phyloP scores from a whole-genome alignment of 2,329 filamentous ascomycete species.

The Pleurostoma richardsiae region DNA sequence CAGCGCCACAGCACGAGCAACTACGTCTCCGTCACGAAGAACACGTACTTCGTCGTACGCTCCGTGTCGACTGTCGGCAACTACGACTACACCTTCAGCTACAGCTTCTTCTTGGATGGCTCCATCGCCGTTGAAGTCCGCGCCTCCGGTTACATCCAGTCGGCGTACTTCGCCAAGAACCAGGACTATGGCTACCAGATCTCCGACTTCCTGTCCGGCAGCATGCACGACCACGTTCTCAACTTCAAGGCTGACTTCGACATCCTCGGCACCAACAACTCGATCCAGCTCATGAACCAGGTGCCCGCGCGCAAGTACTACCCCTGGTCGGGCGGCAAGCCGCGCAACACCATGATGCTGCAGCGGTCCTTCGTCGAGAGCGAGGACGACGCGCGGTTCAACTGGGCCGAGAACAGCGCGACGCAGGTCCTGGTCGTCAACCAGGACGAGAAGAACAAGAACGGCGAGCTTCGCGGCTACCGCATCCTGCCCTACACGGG shows the following conservation, averaged over 20 bases:
- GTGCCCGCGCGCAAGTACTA: conserved; percentile 28
- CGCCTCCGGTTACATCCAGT: conserved; percentile 50
- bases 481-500: conserved; percentile 34
- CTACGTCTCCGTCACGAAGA: conserved; percentile 40
- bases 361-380: conserved; percentile 31
- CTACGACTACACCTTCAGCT: conserved; percentile 48
- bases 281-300: conserved; percentile 28
- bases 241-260: conserved; percentile 52
- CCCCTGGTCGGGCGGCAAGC: conserved; percentile 41
- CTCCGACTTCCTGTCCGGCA: conserved; percentile 39
- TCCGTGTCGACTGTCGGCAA: conserved; percentile 47
- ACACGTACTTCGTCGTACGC: conserved; percentile 39
- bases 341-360: conserved; percentile 47
- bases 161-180: conserved; percentile 38
- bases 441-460: conserved; percentile 38
- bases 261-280: conserved; percentile 41
- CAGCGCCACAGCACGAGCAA: conserved; percentile 37
- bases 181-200: conserved; percentile 44
- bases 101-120: conserved; percentile 46
- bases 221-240: conserved; percentile 51
- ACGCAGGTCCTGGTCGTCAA: conserved; percentile 48
- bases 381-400: conserved; percentile 37
- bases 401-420: conserved; percentile 41
- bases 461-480: conserved; percentile 48
- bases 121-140: conserved; percentile 44